A percentile compares a stretch with the other conserved stretches of the same genome.
phyloP scores from a whole-genome alignment of 2,329 filamentous ascomycete species.

The Paecilomyces niveus region DNA sequence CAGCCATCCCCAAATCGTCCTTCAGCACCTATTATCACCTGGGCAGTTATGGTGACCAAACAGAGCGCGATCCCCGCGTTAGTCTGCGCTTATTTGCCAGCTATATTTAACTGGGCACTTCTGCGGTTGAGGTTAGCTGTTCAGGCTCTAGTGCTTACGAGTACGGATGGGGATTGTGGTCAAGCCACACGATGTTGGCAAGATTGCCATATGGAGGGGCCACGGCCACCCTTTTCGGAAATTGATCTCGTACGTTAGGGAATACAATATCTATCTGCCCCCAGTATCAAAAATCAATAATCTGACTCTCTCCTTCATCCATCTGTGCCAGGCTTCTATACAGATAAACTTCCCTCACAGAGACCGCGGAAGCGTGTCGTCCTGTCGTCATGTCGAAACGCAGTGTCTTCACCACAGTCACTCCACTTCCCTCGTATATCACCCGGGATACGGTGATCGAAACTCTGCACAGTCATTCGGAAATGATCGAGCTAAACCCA shows the following conservation, averaged over 20 bases:
- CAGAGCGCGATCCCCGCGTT: neutral
- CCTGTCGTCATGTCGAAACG: constrained; percentile 57
- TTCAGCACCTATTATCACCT: neutral
- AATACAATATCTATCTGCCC: neutral
- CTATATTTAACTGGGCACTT: constrained; percentile 1
- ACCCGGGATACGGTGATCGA: constrained; percentile 60
- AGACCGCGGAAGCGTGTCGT: neutral
- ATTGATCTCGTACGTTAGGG: neutral
- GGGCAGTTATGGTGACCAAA: neutral
- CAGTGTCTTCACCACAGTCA: constrained; percentile 67
- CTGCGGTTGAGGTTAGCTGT: neutral
- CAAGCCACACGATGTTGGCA: neutral
- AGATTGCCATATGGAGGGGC: neutral
- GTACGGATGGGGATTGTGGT: neutral
- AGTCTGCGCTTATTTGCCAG: neutral
- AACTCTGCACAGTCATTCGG: constrained; percentile 66
- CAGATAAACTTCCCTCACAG: neutral
- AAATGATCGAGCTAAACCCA: constrained; percentile 82
- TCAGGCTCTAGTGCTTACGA: neutral
- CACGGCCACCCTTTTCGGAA: neutral
- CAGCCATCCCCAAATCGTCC: neutral
- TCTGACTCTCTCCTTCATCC: neutral
- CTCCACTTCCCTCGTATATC: constrained; percentile 62
- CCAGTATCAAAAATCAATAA: neutral
- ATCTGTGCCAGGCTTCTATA: neutral